Base-by-base conservation (phyloP, 164 flowering plant species). In the Houttuynia cordata region DNA sequence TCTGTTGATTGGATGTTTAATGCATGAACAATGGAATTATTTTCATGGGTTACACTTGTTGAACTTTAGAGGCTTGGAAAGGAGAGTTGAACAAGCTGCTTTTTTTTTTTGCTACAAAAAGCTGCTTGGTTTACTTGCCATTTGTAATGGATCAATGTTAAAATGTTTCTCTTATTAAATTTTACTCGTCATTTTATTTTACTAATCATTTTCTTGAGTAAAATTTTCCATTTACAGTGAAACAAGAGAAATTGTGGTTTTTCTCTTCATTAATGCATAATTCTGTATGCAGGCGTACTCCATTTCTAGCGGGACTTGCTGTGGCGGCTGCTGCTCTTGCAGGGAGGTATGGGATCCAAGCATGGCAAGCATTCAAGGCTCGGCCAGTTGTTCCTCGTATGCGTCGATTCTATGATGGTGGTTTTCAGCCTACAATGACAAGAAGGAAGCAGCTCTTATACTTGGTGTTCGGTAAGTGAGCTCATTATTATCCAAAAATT, bases 361-460 rank as follows among this genome's bases (percentile, higher is more conserved):
- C 94, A 18, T 93, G 96, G 91, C 86, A 93, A 41, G 84, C 94
- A 45, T 87, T 82, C 72, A 87, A 87, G 74, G 80, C 94, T 67
- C 75, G 96, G 49, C 97, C 96, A 54, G 81, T 80, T 22, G 67
- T 71, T 21, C 73, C 84, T 54, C 79, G 76, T 69, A 45, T 86
- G 59, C 88, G 96, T 34, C 84, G 73, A 64, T 89, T 93, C 59
- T 93, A 89, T 68, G 88, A 90, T 57, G 98, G 98, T 25, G 97
- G 98, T 47, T 93, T 93, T 62, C 92, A 87, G 69, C 80, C 84
- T 17, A 71, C 73, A 41, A 93, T 93, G 98, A 89, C 90, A 0
- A 79, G 73, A 60, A 84, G 97, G 98, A 93, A 79, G 98, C 97
- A 22, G 85, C 97, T 75, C 87, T 78, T 34, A 88, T 88, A 59